These are phyloP conservation scores for Saccharomyces hybrid DNA, from an alignment of 1,139 yeast genomes.

Conservation along the genomic window DNA sequence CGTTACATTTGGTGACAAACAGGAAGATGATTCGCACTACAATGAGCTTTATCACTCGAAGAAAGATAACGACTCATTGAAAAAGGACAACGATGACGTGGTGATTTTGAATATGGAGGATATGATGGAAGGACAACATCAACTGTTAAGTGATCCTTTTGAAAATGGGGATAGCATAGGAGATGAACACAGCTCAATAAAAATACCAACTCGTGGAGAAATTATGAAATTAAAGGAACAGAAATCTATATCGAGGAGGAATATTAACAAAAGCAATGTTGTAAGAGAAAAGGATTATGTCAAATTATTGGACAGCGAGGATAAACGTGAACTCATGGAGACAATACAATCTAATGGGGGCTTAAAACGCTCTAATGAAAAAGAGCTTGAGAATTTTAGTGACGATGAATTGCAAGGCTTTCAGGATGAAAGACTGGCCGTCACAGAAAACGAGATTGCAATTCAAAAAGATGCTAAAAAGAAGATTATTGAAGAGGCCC, in stretches of 20 bases:
- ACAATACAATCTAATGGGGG: conserved; percentile 17
- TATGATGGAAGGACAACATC: neutral
- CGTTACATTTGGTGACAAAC: neutral
- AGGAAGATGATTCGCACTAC: neutral
- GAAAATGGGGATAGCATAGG: neutral
- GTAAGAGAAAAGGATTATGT: conserved; percentile 18
- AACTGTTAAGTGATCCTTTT: neutral
- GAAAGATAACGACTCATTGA: neutral
- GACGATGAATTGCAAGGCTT: conserved; percentile 9
- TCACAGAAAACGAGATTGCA: conserved; percentile 6
- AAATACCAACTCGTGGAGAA: neutral
- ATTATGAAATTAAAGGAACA: neutral
- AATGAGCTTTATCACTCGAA: neutral
- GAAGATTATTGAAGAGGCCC: neutral
- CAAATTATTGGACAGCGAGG: conserved; percentile 19
- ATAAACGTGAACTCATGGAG: conserved; percentile 18
- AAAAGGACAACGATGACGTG: neutral
- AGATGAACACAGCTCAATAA: neutral
- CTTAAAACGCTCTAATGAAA: conserved; percentile 7
- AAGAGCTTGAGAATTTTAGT: conserved; percentile 6
- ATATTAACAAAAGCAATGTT: neutral
- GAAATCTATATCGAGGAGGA: neutral
- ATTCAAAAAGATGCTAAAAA: neutral
- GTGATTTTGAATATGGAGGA: neutral
- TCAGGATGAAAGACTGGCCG: conserved; percentile 18